Conservation (phyloP, 176 grass and related monocot genomes). For the Miscanthus lutarioriparius region DNA sequence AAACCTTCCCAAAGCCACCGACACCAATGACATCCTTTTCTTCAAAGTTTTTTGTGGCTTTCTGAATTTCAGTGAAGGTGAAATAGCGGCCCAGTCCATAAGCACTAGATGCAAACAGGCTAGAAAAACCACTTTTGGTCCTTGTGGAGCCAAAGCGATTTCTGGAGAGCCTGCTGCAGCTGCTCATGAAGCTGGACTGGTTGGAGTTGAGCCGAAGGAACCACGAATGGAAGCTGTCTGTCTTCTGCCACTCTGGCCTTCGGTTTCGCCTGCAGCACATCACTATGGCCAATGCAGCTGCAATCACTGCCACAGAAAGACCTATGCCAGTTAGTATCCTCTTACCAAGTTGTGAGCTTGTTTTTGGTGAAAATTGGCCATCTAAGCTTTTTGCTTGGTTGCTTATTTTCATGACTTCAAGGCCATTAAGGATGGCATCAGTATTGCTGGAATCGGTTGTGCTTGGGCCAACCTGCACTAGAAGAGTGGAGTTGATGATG, state of each 20-base stretch:
- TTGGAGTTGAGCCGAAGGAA: slow-evolving; percentile 74
- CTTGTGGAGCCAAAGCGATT: slow-evolving; percentile 71
- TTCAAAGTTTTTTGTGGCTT: slow-evolving; percentile 94
- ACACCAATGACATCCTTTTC: slow-evolving; percentile 81
- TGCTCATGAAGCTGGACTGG: slow-evolving; percentile 75
- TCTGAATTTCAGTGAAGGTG: slow-evolving; percentile 81
- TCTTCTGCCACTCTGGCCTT: slow-evolving; percentile 63
- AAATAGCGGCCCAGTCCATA: slow-evolving; percentile 74
- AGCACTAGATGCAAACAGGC: slow-evolving; percentile 71
- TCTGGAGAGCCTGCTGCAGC: slow-evolving; percentile 67
- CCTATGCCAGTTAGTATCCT: slow-evolving; percentile 53
- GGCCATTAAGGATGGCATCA: slow-evolving; percentile 89
- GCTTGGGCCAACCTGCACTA: slow-evolving; percentile 68
- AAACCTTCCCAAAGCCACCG: slow-evolving; percentile 93
- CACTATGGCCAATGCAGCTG: slow-evolving; percentile 46
- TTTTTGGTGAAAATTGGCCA: slow-evolving; percentile 59
- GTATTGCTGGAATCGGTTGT: slow-evolving; percentile 41
- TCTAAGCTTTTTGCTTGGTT: slow-evolving; percentile 80
- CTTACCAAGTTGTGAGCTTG: slow-evolving; percentile 41
- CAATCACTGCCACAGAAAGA: slow-evolving; percentile 54
- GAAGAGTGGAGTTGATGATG: slow-evolving; percentile 72
- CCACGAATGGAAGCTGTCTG: slow-evolving; percentile 83
- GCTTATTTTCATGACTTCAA: slow-evolving; percentile 96
- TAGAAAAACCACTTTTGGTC: slow-evolving; percentile 80
- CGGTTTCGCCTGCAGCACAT: slow-evolving; percentile 56